Evolutionary conservation across 208 protist genomes (phyloP).

Genomic region (Crithidia thermophila): DNA sequence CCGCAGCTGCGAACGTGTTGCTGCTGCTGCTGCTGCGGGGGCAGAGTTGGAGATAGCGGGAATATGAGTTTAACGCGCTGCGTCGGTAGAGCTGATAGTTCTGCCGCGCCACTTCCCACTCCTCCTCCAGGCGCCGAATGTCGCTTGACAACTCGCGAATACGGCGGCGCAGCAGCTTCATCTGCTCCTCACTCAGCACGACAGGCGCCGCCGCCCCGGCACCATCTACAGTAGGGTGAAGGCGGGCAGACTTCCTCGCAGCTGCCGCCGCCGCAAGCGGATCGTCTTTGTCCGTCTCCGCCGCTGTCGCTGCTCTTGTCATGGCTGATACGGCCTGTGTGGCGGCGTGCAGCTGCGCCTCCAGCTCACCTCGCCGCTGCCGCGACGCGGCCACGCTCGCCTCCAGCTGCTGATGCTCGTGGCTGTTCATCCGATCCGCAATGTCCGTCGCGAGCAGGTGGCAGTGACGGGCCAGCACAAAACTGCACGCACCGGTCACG

Average conservation of each 20-base stretch:
- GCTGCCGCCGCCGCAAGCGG: no score
- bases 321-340: no score
- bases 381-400: constrained; percentile 47
- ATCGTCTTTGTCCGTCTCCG: no score
- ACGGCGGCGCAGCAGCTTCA: constrained; percentile 49
- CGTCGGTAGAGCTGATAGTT: constrained; percentile 73
- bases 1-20: not conserved
- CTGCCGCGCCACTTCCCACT: constrained; percentile 40
- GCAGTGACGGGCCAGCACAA: constrained; percentile 66
- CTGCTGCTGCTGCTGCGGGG: not conserved
- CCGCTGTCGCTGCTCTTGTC: not conserved
- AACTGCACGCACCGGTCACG: constrained; percentile 53
- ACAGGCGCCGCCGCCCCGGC: not conserved
- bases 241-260: no score
- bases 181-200: constrained; percentile 42
- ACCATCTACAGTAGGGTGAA: not conserved
- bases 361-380: constrained; percentile 36
- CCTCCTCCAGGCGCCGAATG: constrained; percentile 52
- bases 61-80: constrained; percentile 81
- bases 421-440: constrained; percentile 40
- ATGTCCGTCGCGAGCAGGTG: constrained; percentile 64
- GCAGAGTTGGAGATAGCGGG: constrained; percentile 50
- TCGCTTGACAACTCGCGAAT: constrained; percentile 56
- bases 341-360: constrained; percentile 30
- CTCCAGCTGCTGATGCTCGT: constrained; percentile 53